Percentiles rank a stretch among this genome's conserved stretches.
Conservation (phyloP, 306 rosid species). For the Ochetophila trinervis region DNA sequence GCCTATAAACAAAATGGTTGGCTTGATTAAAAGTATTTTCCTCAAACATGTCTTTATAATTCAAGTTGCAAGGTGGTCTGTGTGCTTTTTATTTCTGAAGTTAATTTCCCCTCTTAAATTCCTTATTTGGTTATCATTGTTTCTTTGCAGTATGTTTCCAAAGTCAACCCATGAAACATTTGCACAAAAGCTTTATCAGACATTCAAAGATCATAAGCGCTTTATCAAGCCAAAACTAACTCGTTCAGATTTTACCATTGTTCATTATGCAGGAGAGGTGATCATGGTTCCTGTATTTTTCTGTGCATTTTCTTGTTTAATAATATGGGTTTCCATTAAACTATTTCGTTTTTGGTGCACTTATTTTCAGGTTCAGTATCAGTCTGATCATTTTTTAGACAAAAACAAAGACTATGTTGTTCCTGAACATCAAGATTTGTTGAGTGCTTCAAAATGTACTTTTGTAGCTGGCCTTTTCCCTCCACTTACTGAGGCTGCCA, state of each 20-base stretch:
- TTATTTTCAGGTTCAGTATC: conserved; percentile 80
- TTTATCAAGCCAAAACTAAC: conserved; percentile 90
- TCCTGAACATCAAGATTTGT: conserved; percentile 89
- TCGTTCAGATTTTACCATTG: conserved; percentile 74
- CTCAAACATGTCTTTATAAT: too few species aligned
- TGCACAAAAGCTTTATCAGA: conserved; percentile 81
- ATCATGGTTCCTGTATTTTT: conserved; percentile 32
- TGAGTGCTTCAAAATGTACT: conserved; percentile 75
- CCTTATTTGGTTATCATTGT: conserved; percentile 20
- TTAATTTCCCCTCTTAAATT: conserved; percentile 7
- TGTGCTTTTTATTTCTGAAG: conserved; percentile 4
- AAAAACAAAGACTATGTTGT: conserved; percentile 95
- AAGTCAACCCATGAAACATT: conserved; percentile 91
- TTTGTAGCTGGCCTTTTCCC: conserved; percentile 82
- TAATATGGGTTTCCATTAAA: conserved; percentile 14
- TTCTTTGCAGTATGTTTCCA: conserved; percentile 75
- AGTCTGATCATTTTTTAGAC: conserved; percentile 82
- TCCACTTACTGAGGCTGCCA: conserved; percentile 66
- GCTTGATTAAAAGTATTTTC: too few species aligned
- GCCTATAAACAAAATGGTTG: neutral
- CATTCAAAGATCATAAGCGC: conserved; percentile 80
- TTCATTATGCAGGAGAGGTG: conserved; percentile 94
- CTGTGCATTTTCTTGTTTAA: conserved; percentile 18
- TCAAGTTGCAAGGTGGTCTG: neutral
- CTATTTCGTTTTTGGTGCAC: conserved; percentile 19